Evolutionary conservation across 257 asterid species (phyloP), one percentile per base, ranked within the genome.

Genomic region (Paulownia fortunei): DNA sequence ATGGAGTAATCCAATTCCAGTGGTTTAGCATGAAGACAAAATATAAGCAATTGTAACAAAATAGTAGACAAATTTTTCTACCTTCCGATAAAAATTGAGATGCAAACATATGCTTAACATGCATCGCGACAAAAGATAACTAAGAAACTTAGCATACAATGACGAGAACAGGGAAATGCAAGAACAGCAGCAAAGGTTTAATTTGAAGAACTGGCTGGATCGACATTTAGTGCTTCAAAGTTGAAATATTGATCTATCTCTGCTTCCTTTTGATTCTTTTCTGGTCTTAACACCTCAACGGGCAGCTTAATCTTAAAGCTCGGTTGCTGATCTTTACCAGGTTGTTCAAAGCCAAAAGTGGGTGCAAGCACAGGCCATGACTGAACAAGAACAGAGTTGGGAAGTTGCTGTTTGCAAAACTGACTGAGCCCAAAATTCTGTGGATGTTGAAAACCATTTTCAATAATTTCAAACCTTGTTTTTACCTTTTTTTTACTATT

Each of bases 171-270:
- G n/a, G n/a, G n/a, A n/a, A n/a, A n/a, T n/a, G n/a, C n/a, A n/a
- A n/a, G n/a, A n/a, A n/a, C n/a, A n/a, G n/a, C n/a, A n/a, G n/a
- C n/a, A n/a, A 34, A n/a, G 42, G 3, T 32, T 32, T 5, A 62
- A 11, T 62, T n/a, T 32, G 27, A 32, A 36, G 6, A 4, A 21
- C 3, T 21, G 0, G 55, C 16, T 39, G 55, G 12, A 41, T 15
- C 27, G 34, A 18, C 27, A 58, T 44, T 60, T 11, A 74, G 23
- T 74, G 46, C n/a, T n/a, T n/a, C n/a, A n/a, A n/a, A n/a, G n/a
- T n/a, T n/a, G n/a, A n/a, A n/a, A n/a, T n/a, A n/a, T 34, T 30
- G 51, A 74, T 74, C 72, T 10, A 32, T 49, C 3, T 62, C 47
- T 19, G 49, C 64, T 37, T 32, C 64, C 32, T 49, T 73, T 63